Base-by-base conservation (phyloP, 129 eudicot genomes). In the Flaveria trinervia region DNA sequence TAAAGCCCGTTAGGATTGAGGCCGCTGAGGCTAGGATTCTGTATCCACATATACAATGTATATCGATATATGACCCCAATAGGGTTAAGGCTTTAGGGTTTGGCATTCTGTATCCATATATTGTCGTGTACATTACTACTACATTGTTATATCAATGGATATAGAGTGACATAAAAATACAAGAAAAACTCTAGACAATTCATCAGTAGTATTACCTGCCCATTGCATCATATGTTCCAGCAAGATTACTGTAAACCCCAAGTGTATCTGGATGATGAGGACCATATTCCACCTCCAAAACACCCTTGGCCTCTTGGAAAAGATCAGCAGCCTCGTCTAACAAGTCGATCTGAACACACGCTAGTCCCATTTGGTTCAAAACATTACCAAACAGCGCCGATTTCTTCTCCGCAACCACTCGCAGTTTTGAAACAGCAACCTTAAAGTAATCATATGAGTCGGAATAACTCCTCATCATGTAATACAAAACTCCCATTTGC, bases 201-300 rank as follows among this genome's bases (percentile, higher is more conserved):
- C 11, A 43, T 2, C 5, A 36, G 41, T 36, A 36, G 5, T 36
- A 36, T 36, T 85, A 92, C 98, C 96, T 92, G 72, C 96, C 98
- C 89, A 89, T 86, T 49, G 97, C 98, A 87, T 94, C 98, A 86
- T 91, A 94, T 60, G 97, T 87, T 15, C 97, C 97, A 30, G 98
- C 96, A 75, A 94, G 96, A 87, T 94, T 94, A 72, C 96, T 94
- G 50, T 86, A 94, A 20, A 94, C 96, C 3, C 83, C 98, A 48
- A 94, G 83, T 7, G 98, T 91, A 52, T 94, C 96, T 1, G 93
- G 93, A 83, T 94, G 97, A 76, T 82, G 83, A 5, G 91, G 83
- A 20, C 98, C 98, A 71, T 89, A 91, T 84, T 91, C 97, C 10
- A 79, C 83, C 76, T 91, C 96, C 78, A 94, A 80, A 75, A 94